Base-by-base conservation (phyloP, 2,329 filamentous ascomycete species). In the Aureobasidium namibiae region DNA sequence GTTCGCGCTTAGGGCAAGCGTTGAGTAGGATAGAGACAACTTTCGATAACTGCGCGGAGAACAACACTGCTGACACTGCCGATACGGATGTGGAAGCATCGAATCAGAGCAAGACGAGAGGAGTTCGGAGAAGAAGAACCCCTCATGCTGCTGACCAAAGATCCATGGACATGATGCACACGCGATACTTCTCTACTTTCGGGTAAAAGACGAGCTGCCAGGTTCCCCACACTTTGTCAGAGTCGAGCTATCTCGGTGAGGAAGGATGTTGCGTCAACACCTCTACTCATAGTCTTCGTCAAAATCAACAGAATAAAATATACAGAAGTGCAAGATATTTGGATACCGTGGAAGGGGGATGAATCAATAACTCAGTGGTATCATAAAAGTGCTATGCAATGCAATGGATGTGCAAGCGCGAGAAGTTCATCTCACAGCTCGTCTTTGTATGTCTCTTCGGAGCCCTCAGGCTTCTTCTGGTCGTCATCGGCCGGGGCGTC, bases 401-500 rank as follows among this genome's bases (percentile, higher is more conserved):
- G 42, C 31, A 26, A 45, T 29, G 31, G 21, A 39, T 21, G 33
- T 26, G 26, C 23, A 21, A 24, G 42, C 14, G 33, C 21, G 13
- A 41, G 24, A 14, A 24, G 16, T 21, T 2, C 23, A n/a, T 10
- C 52, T 52, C 46, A 60, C 1, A 61, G 39, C 44, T 61, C 59
- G 29, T 61, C 59, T 36, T 61, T 61, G 45, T 61, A 57, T 7
- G 59, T 61, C 44, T 61, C 59, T 39, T 61, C 59, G 24, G 52
- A 52, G 9, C 59, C 59, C 26, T 46, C 50, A 31, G 42, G 11
- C 26, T 31, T 39, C 48, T 56, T 39, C 48, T 56, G 53, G 38
- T 52, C 36, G 4, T 56, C 26, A 6, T 46, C 53, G n/a, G 42
- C 16, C 13, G 46, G 36, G 10, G 13, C 54, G 11, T 45, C 21